Conservation (phyloP, 1,284 basidiomycete species). For the Lentinus polychrous region DNA sequence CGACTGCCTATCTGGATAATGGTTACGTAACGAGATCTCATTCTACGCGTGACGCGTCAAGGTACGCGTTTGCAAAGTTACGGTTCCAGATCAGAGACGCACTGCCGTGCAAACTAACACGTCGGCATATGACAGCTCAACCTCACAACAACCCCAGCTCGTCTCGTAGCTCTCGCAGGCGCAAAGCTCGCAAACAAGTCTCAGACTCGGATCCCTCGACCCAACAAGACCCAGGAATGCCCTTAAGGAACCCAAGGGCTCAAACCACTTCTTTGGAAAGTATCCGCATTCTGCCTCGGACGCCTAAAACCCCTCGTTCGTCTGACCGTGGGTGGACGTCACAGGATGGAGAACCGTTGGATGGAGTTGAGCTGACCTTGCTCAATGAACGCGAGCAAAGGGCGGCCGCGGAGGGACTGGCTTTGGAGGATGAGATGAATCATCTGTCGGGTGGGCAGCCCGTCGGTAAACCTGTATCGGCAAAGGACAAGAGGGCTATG, state of each 20-base stretch:
- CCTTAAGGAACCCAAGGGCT: slow-evolving; percentile 13
- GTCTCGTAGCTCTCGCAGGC: neutral
- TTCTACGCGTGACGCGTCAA: neutral
- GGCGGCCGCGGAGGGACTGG: slow-evolving; percentile 36
- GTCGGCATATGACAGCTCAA: slow-evolving; percentile 2
- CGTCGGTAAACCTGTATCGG: slow-evolving; percentile 47
- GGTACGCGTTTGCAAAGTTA: too few relatives aligned
- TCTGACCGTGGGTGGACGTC: slow-evolving; percentile 26
- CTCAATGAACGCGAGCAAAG: slow-evolving; percentile 52
- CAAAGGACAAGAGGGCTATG: slow-evolving; percentile 82
- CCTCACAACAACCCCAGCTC: neutral
- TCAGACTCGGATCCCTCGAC: neutral
- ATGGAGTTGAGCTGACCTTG: slow-evolving; percentile 60
- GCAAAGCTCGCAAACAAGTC: neutral
- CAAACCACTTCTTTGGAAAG: slow-evolving; percentile 50
- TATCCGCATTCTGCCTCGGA: slow-evolving; percentile 60
- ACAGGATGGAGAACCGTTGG: slow-evolving; percentile 28
- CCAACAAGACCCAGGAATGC: slow-evolving; percentile 11
- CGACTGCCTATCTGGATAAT: too few relatives aligned
- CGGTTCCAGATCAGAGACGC: slow-evolving; percentile 1
- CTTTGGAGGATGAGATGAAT: slow-evolving; percentile 21
- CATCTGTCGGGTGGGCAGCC: slow-evolving; percentile 12
- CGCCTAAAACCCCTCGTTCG: slow-evolving; percentile 39
- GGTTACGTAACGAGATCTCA: neutral
- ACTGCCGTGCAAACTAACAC: neutral